A percentile compares a stretch with the other conserved stretches of the same genome.
phyloP scores from a whole-genome alignment of 2,329 filamentous ascomycete species.

The Penicillium decumbens region DNA sequence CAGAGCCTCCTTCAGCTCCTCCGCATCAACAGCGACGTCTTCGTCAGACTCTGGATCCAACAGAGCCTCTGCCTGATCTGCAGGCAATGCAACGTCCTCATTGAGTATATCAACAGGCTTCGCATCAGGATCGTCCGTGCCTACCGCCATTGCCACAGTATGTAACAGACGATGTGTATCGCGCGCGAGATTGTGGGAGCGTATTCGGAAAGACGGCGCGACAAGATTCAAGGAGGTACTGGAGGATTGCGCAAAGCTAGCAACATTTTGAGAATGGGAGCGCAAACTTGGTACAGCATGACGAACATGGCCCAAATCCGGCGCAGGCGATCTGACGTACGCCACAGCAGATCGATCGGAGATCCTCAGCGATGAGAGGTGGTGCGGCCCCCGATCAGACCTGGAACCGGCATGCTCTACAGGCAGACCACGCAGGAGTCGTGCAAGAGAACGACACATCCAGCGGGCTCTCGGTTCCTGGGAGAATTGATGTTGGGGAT shows the following conservation, averaged over 20 bases:
- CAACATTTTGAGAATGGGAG: not conserved
- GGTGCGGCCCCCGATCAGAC: constrained; percentile 25
- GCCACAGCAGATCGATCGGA: constrained; percentile 28
- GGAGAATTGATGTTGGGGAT: not conserved
- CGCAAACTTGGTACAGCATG: constrained; percentile 11
- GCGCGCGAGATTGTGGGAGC: constrained; percentile 2
- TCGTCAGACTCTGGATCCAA: constrained; percentile 54
- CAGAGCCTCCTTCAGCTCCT: constrained; percentile 56
- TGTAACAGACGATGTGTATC: not conserved
- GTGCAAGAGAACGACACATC: constrained; percentile 28
- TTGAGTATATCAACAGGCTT: constrained; percentile 20
- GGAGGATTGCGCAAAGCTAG: not conserved
- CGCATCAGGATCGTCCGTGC: constrained; percentile 1
- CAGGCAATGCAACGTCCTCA: constrained; percentile 10
- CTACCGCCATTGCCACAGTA: constrained; percentile 5
- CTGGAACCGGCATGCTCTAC: constrained; percentile 30
- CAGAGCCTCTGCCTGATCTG: constrained; percentile 19
- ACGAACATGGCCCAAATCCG: constrained; percentile 14
- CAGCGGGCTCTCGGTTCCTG: constrained; percentile 20
- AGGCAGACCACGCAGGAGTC: constrained; percentile 24
- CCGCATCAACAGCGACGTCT: constrained; percentile 49
- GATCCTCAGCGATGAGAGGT: constrained; percentile 26
- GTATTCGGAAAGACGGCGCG: constrained; percentile 3
- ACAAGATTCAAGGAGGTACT: not conserved
- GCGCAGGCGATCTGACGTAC: constrained; percentile 19